Base-by-base conservation (phyloP, 75 land plant species). In the Cryptomeria japonica region DNA sequence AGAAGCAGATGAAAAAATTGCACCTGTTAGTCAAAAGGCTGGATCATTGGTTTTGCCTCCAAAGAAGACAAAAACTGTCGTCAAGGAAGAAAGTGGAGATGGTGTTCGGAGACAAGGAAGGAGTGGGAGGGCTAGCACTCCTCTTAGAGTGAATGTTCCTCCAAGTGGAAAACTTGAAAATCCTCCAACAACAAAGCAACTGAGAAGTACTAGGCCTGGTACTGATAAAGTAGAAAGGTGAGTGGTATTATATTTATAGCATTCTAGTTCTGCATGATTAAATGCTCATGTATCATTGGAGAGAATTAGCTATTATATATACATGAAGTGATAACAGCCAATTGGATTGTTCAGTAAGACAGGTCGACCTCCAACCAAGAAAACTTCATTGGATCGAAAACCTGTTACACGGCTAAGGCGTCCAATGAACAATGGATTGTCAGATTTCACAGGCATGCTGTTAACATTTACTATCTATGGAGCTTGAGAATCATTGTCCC, bases 41-140 rank as follows among this genome's bases (percentile, higher is more conserved):
- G 91, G 92, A 32, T 72, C 91, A 49, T 64, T 90, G 31, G 89
- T 95, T 25, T 70, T 88, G 68, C 84, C 95, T 32, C 53, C 89
- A 34, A 94, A 90, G 82, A 95, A 95, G 73, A 92, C 92, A 55
- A 94, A 89, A 89, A 34, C 90, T n/a, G 82, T 88, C 36, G 38
- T 5, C 36, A 93, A 92, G 85, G 95, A 95, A 86, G 94, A 91
- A 16, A 88, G 84, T 87, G 99, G 96, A 85, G 98, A 94, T 91
- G 96, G 94, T 86, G 92, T 95, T 16, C 91, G 96, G 80, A 94
- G 94, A 84, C 98, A 96, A 91, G 98, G 98, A 86, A 89, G 98
- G 88, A 93, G 92, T 70, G 95, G 95, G 9, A 89, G 98, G 41
- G 94, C 86, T 42, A 84, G 90, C 44, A 78, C 91, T 87, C 89